Evolutionary conservation across 1,139 yeast genomes (phyloP), one percentile per base, ranked within the genome.

Genomic region (Ogataea hybrid): DNA sequence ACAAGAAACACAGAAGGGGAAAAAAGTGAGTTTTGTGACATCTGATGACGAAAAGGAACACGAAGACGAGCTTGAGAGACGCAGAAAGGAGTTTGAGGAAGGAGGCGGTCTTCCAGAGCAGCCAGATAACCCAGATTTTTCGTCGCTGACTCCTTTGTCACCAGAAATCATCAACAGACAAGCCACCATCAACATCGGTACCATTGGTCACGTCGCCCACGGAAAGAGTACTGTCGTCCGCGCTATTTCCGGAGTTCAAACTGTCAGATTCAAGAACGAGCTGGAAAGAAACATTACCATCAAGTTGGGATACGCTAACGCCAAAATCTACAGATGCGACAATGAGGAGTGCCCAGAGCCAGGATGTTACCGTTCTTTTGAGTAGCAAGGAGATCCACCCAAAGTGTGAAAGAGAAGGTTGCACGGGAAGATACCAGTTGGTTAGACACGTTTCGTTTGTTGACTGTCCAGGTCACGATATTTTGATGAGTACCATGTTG

Each of bases 201-300:
- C 98, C 48, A 92, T 92, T 68, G 98, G 98, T 50, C 98, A 92
- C 68, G 99, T 94, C 59, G 98, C 97, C 46, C 99, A 94, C 73
- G 99, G 99, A 70, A 94, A 94, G 68, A 84, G 96, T 41, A 94
- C 99, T 9, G 98, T 94, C 42, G 98, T 94, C 40, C 86, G 95
- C 70, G 99, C 99, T 52, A 94, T 94, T 55, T 90, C 97, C 2
- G 98, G 98, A 46, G 97, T 94, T 34, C 98, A 92, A 68, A 94
- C 98, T 14, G 98, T 94, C 54, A 86, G 98, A 70, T 94, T 94
- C 77, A n/a, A n/a, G n/a, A n/a, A n/a, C n/a, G n/a, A n/a, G n/a
- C n/a, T n/a, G n/a, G n/a, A n/a, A n/a, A n/a, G n/a, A n/a, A n/a
- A n/a, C n/a, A n/a, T n/a, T n/a, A n/a, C n/a, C n/a, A n/a, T n/a